Evolutionary conservation across 257 asterid species (phyloP).

Genomic region (Cruciata laevipes): DNA sequence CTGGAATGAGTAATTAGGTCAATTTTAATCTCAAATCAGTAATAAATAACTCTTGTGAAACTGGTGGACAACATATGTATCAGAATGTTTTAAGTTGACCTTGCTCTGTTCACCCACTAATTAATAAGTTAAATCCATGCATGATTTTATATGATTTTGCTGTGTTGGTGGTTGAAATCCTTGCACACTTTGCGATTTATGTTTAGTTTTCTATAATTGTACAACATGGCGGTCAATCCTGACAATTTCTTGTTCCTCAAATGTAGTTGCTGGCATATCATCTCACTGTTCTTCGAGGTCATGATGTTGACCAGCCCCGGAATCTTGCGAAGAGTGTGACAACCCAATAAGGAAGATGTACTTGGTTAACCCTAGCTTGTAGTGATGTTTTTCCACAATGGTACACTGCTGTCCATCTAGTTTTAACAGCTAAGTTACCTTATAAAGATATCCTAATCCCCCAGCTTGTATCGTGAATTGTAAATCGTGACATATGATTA

Average conservation of each 20-base stretch:
- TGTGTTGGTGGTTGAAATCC: not conserved
- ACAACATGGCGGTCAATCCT: not conserved
- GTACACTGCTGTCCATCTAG: not conserved
- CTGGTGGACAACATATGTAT: not conserved
- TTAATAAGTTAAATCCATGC: not conserved
- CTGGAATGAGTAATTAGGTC: not conserved
- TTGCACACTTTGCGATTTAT: not conserved
- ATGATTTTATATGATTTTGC: not conserved
- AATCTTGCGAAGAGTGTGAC: constrained; percentile 99
- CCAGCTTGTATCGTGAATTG: too few relatives aligned
- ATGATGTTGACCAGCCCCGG: constrained; percentile 95
- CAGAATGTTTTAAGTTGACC: not conserved
- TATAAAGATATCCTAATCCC: too few relatives aligned
- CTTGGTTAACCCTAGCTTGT: constrained; percentile 2
- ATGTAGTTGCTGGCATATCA: constrained; percentile 92
- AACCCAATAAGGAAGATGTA: constrained; percentile 47
- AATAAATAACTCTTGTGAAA: not conserved
- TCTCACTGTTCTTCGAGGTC: constrained; percentile 86
- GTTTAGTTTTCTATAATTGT: not conserved
- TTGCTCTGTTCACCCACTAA: not conserved
- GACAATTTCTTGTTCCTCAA: not conserved
- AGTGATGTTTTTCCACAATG: not conserved
- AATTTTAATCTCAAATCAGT: not conserved
- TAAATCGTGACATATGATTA: too few relatives aligned
- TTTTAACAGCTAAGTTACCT: not conserved